Percentiles rank a stretch among this genome's conserved stretches.
These are phyloP conservation scores for Eimeria brunetti DNA, from an alignment of 169 alveolate species.

Conservation along the genomic window DNA sequence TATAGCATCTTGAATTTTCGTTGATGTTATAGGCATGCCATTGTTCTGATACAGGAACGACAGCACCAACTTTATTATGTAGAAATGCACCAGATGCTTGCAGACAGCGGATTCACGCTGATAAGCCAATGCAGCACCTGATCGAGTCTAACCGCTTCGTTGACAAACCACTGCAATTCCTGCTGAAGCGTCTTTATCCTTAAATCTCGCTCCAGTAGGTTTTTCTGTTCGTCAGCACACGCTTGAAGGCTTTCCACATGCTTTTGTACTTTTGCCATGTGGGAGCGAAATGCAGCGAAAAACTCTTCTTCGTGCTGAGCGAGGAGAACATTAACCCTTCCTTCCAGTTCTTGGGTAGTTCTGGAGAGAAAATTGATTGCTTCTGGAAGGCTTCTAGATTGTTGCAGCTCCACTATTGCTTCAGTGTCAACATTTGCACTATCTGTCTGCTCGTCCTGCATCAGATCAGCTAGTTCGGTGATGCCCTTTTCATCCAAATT, in stretches of 20 bases:
- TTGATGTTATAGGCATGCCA: neutral
- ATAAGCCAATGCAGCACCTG: neutral
- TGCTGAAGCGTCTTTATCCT: slow-evolving; percentile 65
- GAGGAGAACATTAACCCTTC: slow-evolving; percentile 69
- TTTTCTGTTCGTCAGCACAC: slow-evolving; percentile 67
- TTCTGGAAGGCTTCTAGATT: slow-evolving; percentile 24
- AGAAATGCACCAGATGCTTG: neutral
- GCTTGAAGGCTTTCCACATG: slow-evolving; percentile 71
- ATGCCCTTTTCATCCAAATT: neutral
- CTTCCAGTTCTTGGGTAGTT: slow-evolving; percentile 26
- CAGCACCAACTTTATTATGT: neutral
- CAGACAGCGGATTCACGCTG: neutral
- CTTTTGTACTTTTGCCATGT: slow-evolving; percentile 70
- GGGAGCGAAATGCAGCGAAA: slow-evolving; percentile 79
- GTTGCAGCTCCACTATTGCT: neutral
- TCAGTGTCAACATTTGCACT: neutral
- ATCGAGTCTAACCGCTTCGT: slow-evolving; percentile 83
- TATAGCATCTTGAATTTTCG: neutral
- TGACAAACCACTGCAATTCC: slow-evolving; percentile 82
- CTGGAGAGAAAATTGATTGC: slow-evolving; percentile 37
- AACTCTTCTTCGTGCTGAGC: slow-evolving; percentile 81
- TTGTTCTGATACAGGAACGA: neutral
- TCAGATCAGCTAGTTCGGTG: neutral
- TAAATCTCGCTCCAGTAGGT: slow-evolving; percentile 21
- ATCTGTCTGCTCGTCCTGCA: neutral